These are phyloP conservation scores for Mycena rosella DNA, from an alignment of 768 basidiomycete genomes.

Conservation along the genomic window DNA sequence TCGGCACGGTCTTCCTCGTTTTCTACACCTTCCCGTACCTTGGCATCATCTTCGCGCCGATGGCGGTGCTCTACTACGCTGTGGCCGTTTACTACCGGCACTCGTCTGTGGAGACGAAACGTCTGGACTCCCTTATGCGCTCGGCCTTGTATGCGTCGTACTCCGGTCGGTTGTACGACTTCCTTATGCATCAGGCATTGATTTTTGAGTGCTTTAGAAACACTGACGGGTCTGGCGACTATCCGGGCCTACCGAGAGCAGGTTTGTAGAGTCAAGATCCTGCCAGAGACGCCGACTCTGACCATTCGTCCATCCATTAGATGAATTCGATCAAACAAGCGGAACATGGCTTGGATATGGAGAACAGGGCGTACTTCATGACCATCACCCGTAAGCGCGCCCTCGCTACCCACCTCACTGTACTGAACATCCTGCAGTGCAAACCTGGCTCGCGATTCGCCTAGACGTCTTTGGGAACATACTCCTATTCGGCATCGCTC, in stretches of 20 bases:
- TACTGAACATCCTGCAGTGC: conserved; percentile 50
- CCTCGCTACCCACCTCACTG: neutral
- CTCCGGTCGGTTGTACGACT: conserved; percentile 54
- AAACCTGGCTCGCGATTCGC: conserved; percentile 73
- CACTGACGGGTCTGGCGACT: conserved; percentile 72
- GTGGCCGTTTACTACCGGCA: conserved; percentile 69
- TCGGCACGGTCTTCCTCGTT: conserved; percentile 69
- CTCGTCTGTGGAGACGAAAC: conserved; percentile 74
- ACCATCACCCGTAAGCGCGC: conserved; percentile 54
- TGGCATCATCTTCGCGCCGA: conserved; percentile 71
- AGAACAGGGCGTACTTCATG: conserved; percentile 76
- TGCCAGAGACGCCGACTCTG: neutral
- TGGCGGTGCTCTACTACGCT: conserved; percentile 65
- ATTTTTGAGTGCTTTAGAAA: conserved; percentile 55
- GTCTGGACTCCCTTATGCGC: conserved; percentile 72
- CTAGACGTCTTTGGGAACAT: conserved; percentile 77
- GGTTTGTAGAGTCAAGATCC: conserved; percentile 44
- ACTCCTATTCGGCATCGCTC: conserved; percentile 75
- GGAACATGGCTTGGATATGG: conserved; percentile 66
- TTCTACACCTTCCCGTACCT: conserved; percentile 79
- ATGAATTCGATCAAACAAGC: conserved; percentile 62
- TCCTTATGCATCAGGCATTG: neutral
- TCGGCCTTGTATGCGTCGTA: conserved; percentile 70
- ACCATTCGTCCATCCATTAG: conserved; percentile 42
- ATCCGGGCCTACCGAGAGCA: conserved; percentile 71